Conservation (phyloP, 2,329 filamentous ascomycete genomes). For the Clarireedia monteithiana region DNA sequence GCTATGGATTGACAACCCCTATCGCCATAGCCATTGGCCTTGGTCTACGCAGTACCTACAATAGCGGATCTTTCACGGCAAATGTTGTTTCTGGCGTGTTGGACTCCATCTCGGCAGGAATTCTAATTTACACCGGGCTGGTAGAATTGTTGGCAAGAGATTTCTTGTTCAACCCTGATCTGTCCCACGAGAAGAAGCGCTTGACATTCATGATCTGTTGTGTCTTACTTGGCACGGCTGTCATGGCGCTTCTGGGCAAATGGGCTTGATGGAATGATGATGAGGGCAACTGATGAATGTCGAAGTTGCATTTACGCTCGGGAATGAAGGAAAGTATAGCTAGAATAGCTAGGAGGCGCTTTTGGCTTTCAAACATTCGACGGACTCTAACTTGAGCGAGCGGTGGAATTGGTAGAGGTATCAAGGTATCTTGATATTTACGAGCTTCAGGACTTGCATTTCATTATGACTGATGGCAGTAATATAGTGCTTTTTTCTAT, state of each 20-base stretch:
- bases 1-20: slow-evolving; percentile 44
- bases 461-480: background rate
- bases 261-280: slow-evolving; percentile 32
- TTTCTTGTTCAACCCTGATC: slow-evolving; percentile 40
- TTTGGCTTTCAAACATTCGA: background rate
- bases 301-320: background rate
- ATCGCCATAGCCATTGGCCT: slow-evolving; percentile 43
- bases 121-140: slow-evolving; percentile 41
- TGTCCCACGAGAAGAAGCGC: slow-evolving; percentile 33
- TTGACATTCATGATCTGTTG: slow-evolving; percentile 37
- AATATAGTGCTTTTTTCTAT: background rate
- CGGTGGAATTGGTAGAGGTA: no score
- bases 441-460: background rate
- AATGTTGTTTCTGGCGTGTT: slow-evolving; percentile 39
- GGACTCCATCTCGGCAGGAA: slow-evolving; percentile 40
- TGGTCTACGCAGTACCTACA: slow-evolving; percentile 36
- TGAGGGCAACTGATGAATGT: background rate
- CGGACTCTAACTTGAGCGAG: no score
- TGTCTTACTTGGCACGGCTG: slow-evolving; percentile 33
- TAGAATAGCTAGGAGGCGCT: background rate
- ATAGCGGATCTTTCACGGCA: slow-evolving; percentile 34
- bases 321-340: background rate
- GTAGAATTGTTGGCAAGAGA: slow-evolving; percentile 42
- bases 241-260: slow-evolving; percentile 44
- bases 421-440: background rate